Percentiles rank a stretch among this genome's conserved stretches.
phyloP scores from a whole-genome alignment of 305 asterid species.

The Solanum hybrid region DNA sequence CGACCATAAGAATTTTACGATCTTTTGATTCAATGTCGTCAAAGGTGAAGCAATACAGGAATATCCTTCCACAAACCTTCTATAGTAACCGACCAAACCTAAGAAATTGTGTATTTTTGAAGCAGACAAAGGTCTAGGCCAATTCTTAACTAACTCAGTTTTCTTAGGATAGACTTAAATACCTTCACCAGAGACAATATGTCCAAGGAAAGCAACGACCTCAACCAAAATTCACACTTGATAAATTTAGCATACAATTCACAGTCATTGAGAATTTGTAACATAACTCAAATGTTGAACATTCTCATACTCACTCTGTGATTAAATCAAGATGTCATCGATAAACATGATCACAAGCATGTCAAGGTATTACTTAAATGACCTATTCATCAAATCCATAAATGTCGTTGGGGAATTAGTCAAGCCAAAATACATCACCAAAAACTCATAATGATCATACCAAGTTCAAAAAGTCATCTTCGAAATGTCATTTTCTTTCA shows the following conservation, averaged over 20 bases:
- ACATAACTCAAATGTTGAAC: background rate
- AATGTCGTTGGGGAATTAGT: background rate
- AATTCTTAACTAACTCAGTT: background rate
- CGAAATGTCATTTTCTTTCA: background rate
- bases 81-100: background rate
- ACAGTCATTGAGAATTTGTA: background rate
- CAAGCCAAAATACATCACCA: background rate
- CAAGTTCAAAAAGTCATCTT: background rate
- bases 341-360: background rate
- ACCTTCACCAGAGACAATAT: background rate
- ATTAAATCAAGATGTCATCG: background rate
- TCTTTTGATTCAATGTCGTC: background rate
- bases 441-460: background rate
- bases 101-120: background rate
- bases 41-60: background rate
- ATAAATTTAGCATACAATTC: background rate
- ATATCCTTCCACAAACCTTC: background rate
- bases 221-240: background rate
- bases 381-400: background rate
- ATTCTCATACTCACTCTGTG: background rate
- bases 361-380: background rate
- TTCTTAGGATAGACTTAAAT: background rate
- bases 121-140: background rate
- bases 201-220: background rate
- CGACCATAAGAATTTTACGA: background rate